Evolutionary conservation across 2,329 filamentous ascomycete genomes (phyloP), one percentile per base, ranked within the genome.

Genomic region (Penicillium glabrum): DNA sequence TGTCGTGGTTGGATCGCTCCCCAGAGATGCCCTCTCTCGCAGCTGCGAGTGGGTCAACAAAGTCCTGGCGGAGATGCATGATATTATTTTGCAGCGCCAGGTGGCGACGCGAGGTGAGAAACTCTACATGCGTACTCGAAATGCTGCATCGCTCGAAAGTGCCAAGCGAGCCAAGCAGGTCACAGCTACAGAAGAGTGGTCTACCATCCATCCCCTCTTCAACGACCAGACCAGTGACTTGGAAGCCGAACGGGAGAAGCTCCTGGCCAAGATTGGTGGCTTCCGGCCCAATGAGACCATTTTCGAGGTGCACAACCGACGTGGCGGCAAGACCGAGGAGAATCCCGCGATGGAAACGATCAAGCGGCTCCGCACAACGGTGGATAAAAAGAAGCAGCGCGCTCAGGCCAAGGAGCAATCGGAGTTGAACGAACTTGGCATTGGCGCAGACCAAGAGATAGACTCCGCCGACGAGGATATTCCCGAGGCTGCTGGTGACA

Each of bases 221-320:
- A 87, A 88, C 35, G 82, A 89, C 53, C 84, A 89, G 51, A 61
- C 67, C 14, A 83, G 83, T 54, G 79, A 84, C 33, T 76, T 83
- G 27, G 90, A 93, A 68, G 83, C 86, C 58, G 87, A 90, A 48
- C 85, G 93, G 31, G 86, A 92, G 48, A 87, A 89, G 50, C 96
- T 99, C 90, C 80, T 99, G 29, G 91, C 91, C 31, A 86, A 88
- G 57, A 91, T 99, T 56, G 93, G 91, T 67, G 89, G 89, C 2
- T 99, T 95, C 77, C 86, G 91, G 65, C 95, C 96, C 0, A 82
- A 88, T 44, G 95, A 99, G 75, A 98, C 93, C 0, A 91, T 99
- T n/a, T 99, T 99, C 66, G 95, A 99, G 74, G 88, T 97, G 61
- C 89, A 90, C 62, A 90, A 90, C 7, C 86, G 88, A 64, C 84